Evolutionary conservation across 2,329 filamentous ascomycete species (phyloP), one percentile per base, ranked within the genome.

Genomic region (Cytospora mali): DNA sequence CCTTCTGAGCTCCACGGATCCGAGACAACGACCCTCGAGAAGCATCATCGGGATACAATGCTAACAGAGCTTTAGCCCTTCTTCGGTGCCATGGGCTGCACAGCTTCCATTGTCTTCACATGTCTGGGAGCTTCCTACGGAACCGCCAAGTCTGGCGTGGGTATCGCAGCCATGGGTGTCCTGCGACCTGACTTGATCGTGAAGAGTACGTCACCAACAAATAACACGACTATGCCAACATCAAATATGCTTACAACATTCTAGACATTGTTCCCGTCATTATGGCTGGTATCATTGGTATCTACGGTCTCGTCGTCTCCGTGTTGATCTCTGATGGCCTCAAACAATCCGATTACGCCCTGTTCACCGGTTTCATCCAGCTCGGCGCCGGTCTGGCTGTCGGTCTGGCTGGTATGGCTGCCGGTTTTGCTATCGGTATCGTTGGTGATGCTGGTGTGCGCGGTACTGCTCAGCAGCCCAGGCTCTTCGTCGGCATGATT

Each of bases 281-380:
- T 88, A 99, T 99, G 95, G 95, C 95, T 85, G 95, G 95, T 98
- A 99, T 99, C 81, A 98, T 99, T 81, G 95, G 92, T 90, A 98
- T 99, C 79, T 99, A 95, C 82, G 91, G 91, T 73, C 86, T 95
- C 69, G 91, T 95, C 80, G 91, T 94, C 66, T 93, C 91, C 21
- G 91, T 95, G 76, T 81, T 95, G 73, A 92, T 95, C 75, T 93
- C 91, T 74, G 90, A 92, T 76, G 88, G 87, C 72, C 82, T 95
- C 68, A 84, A 82, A 71, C 90, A 94, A 79, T 75, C 86, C 68
- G 79, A 90, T 66, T 83, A 76, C 63, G 69, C 91, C 65, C 84
- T 95, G 66, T 94, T 89, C 80, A 92, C 90, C 62, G 88, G 89
- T 65, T 93, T 94, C 81, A 91, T 94, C 73, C 91, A 94, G 78